phyloP scores from a whole-genome alignment of 129 eudicot genomes.

The Centella asiatica region DNA sequence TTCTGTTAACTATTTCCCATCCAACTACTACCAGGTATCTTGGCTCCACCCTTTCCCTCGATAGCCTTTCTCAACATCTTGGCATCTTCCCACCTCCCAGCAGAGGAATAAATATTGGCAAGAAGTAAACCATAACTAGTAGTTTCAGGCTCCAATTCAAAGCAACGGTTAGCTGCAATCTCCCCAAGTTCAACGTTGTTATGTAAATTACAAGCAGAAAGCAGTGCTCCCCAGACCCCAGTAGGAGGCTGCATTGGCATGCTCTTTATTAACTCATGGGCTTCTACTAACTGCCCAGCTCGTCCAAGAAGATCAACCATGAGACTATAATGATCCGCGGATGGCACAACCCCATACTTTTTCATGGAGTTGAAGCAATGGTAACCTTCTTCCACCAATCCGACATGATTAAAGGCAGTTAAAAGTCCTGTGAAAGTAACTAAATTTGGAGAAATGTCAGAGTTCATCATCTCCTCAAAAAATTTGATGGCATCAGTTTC shows the following conservation, averaged over 20 bases:
- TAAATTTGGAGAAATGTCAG: slow-evolving; percentile 30
- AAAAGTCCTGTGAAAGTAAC: slow-evolving; percentile 45
- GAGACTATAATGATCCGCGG: slow-evolving; percentile 48
- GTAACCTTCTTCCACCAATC: slow-evolving; percentile 53
- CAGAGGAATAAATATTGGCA: slow-evolving; percentile 45
- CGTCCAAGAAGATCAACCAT: slow-evolving; percentile 53
- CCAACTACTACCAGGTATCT: slow-evolving; percentile 47
- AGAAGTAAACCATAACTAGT: slow-evolving; percentile 41
- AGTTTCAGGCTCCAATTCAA: slow-evolving; percentile 36
- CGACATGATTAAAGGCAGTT: slow-evolving; percentile 49
- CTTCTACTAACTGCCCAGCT: slow-evolving; percentile 47
- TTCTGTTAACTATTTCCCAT: slow-evolving; percentile 14
- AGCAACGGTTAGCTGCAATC: slow-evolving; percentile 40
- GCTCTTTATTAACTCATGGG: slow-evolving; percentile 42
- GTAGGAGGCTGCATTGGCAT: slow-evolving; percentile 55
- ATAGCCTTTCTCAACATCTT: slow-evolving; percentile 28
- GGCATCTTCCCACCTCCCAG: slow-evolving; percentile 51
- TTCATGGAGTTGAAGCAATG: slow-evolving; percentile 36
- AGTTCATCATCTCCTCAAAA: slow-evolving; percentile 37
- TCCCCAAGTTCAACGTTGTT: slow-evolving; percentile 49
- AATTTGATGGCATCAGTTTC: slow-evolving; percentile 32
- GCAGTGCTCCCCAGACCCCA: slow-evolving; percentile 62
- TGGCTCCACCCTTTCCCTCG: slow-evolving; percentile 21
- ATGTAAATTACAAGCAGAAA: slow-evolving; percentile 48
- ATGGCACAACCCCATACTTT: slow-evolving; percentile 34